Base-by-base conservation (phyloP, 495 filamentous ascomycete genomes). In the Saxophila tyrrhenica region DNA sequence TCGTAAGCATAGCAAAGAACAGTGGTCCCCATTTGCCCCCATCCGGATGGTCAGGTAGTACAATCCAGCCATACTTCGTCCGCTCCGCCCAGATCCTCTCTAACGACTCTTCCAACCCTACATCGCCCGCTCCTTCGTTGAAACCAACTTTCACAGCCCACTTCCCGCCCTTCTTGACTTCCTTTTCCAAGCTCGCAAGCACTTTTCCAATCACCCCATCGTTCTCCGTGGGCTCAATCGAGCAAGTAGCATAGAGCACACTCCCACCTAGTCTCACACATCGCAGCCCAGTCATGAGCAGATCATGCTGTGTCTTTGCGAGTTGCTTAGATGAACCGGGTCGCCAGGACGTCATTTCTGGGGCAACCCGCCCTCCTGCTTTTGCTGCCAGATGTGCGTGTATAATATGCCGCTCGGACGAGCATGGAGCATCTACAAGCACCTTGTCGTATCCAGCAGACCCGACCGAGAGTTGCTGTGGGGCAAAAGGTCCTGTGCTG, bases 151-250 rank as follows among this genome's bases (percentile, higher is more conserved):
- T 24, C 7, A 55, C 57, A 1, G 1, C 48, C 57, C 57, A 59
- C 23, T 21, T 51, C 1, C 17, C 41, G n/a, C 52, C 57, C 52
- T 76, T 75, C 64, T 75, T 75, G 32, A 48, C 51, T 48, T 73
- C 73, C 55, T 67, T 67, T 41, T 65, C 58, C 41, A 58, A 61
- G 41, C 59, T 57, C 13, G 23, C 29, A 19, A 59, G 38, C 52
- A 59, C 24, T 46, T 59, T 59, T 46, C 51, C 57, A 21, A 59
- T 21, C 51, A 59, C 57, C n/a, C 57, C 52, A 42, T 59, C 57
- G 24, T 59, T 59, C 57, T 55, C 57, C 25, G 25, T 48, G 15
- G 39, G 44, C 38, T 55, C 51, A 16, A 59, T 51, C 11, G 57
- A 55, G 48, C 57, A 59, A 1, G 57, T 59, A 41, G 57, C 57